Percentiles rank a stretch among this genome's conserved stretches.
Evolutionary conservation across 495 filamentous ascomycete genomes (phyloP).

Genomic region (Aspergillus olivimuriae): DNA sequence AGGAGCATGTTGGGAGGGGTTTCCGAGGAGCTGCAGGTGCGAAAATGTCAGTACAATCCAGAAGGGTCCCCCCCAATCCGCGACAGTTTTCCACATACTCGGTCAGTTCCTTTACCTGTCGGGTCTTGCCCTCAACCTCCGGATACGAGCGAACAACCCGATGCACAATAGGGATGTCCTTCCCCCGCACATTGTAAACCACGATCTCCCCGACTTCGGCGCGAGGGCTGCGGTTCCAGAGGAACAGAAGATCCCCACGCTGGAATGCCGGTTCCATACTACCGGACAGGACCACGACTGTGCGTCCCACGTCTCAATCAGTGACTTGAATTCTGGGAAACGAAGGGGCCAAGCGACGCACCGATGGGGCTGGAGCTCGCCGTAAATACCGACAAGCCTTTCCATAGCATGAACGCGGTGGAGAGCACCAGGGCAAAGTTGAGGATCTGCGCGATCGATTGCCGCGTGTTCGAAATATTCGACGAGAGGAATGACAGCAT

Average conservation of each 20-base stretch:
- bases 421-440: conserved; percentile 94
- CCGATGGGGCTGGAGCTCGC: conserved; percentile 91
- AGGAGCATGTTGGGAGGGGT: conserved; percentile 50
- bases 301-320: not conserved
- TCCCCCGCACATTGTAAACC: conserved; percentile 71
- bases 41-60: too few species aligned
- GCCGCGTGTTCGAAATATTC: conserved; percentile 66
- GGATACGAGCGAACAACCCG: conserved; percentile 68
- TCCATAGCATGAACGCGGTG: conserved; percentile 98
- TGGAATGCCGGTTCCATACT: conserved; percentile 98
- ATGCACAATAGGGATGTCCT: conserved; percentile 94
- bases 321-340: not conserved
- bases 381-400: conserved; percentile 79
- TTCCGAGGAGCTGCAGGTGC: not conserved
- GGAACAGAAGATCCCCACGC: conserved; percentile 82
- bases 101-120: conserved; percentile 34
- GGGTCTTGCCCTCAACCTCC: conserved; percentile 39
- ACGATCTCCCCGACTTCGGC: conserved; percentile 78
- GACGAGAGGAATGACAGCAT: conserved; percentile 68
- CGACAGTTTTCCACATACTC: conserved; percentile 18
- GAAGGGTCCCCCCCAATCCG: too few species aligned
- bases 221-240: conserved; percentile 80
- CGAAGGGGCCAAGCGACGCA: conserved; percentile 33
- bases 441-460: conserved; percentile 79
- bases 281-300: conserved; percentile 64